Evolutionary conservation across 2,329 filamentous ascomycete genomes (phyloP).

Genomic region (Coniella lustricola): DNA sequence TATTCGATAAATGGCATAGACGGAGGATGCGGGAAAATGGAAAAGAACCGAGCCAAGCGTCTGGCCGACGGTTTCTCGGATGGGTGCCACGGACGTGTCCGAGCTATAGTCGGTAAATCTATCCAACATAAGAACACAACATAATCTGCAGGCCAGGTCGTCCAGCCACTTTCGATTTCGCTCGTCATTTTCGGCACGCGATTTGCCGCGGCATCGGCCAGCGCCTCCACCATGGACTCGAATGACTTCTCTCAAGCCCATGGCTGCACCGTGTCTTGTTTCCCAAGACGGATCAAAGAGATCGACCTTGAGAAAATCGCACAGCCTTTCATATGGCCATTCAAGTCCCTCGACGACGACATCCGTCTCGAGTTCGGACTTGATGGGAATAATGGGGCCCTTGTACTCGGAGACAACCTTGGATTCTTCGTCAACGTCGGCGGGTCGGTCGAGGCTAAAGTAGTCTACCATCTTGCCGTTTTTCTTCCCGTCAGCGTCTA

Average conservation of each 20-base stretch:
- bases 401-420: conserved; percentile 97
- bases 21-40: conserved; percentile 71
- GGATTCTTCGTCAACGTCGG: conserved; percentile 76
- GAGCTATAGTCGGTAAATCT: conserved; percentile 97
- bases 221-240: conserved; percentile 87
- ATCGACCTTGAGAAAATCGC: conserved; percentile 88
- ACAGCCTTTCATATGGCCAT: conserved; percentile 92
- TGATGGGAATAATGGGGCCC: conserved; percentile 70
- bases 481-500: conserved; percentile 47
- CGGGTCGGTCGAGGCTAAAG: conserved; percentile 76
- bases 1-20: conserved; percentile 77
- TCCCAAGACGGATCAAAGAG: conserved; percentile 94
- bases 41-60: conserved; percentile 83
- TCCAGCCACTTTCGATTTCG: conserved; percentile 85
- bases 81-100: conserved; percentile 92
- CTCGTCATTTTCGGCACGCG: conserved; percentile 65
- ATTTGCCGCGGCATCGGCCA: conserved; percentile 66
- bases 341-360: conserved; percentile 70
- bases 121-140: conserved; percentile 95
- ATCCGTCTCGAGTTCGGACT: conserved; percentile 77
- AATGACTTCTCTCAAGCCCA: conserved; percentile 86
- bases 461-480: conserved; percentile 71
- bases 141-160: conserved; percentile 88
- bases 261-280: conserved; percentile 88
- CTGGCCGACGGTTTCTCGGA: conserved; percentile 91